Percentiles rank a stretch among this genome's conserved stretches.
Conservation (phyloP, 179 eudicot species). For the Amaranthus tricolor region DNA sequence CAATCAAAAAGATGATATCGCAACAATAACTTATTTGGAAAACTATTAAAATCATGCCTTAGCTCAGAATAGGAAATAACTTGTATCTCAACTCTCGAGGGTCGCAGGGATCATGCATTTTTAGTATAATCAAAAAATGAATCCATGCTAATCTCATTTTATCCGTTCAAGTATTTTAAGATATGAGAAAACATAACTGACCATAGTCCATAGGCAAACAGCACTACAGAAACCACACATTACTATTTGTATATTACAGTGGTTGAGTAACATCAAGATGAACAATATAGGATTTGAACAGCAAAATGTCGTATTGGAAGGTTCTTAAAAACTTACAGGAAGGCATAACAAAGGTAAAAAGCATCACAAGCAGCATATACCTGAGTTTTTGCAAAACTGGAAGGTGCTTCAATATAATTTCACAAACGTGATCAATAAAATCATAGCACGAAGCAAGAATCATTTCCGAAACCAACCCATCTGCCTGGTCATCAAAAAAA, state of each 20-base stretch:
- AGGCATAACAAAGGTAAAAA: conserved; percentile 17
- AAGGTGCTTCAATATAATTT: conserved; percentile 71
- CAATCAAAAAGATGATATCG: not conserved
- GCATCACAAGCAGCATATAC: conserved; percentile 35
- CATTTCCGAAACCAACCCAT: conserved; percentile 67
- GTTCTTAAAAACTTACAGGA: not conserved
- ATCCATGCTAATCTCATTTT: not conserved
- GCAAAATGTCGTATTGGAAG: not conserved
- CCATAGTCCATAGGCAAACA: not conserved
- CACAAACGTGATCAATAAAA: conserved; percentile 81
- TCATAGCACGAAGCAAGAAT: conserved; percentile 70
- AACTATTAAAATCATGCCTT: not conserved
- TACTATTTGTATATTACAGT: not conserved
- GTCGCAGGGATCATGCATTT: not conserved
- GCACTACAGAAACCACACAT: not conserved
- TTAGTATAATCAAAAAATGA: not conserved
- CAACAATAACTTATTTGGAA: not conserved
- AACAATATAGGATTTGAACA: not conserved
- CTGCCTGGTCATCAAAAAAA: conserved; percentile 64
- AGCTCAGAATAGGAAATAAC: not conserved
- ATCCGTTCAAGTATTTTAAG: not conserved
- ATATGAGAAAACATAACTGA: not conserved
- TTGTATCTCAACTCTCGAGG: not conserved
- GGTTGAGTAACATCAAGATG: not conserved
- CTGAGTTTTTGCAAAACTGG: conserved; percentile 80